These are phyloP conservation scores for Astrephomene gubernaculifera DNA, from an alignment of 139 green algal species.

Conservation along the genomic window DNA sequence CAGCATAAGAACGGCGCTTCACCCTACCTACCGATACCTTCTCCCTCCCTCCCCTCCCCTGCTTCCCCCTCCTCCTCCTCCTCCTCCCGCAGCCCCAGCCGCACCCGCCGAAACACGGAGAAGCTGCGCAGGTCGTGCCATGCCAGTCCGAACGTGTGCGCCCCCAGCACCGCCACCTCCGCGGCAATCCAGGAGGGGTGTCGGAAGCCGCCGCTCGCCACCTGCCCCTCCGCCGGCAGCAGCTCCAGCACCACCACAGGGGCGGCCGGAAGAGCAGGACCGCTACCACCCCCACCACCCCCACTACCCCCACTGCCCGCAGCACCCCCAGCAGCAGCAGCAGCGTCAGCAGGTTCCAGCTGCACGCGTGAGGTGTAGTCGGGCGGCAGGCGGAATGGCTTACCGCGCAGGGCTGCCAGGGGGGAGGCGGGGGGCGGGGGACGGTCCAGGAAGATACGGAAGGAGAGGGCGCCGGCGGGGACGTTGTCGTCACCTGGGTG, in stretches of 20 bases:
- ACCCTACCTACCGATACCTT: too few relatives aligned
- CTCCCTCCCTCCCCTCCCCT: too few relatives aligned
- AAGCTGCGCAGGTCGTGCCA: conserved; percentile 27
- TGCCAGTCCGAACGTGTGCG: neutral
- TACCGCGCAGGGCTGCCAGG: neutral
- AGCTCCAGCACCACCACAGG: neutral
- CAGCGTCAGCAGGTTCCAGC: neutral
- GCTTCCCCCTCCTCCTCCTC: too few relatives aligned
- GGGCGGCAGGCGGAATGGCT: conserved; percentile 16
- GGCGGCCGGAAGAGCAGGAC: too few relatives aligned
- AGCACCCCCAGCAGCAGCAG: neutral
- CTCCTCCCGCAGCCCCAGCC: too few relatives aligned
- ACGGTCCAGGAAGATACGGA: neutral
- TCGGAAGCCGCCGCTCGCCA: neutral
- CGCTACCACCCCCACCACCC: too few relatives aligned
- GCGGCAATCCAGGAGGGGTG: conserved; percentile 11
- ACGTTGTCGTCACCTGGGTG: conserved; percentile 25
- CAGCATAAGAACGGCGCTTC: too few relatives aligned
- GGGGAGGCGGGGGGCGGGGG: neutral
- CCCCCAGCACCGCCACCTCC: conserved; percentile 9
- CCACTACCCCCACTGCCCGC: neutral
- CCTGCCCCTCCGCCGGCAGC: neutral
- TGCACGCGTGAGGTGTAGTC: conserved; percentile 13
- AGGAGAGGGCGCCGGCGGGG: neutral
- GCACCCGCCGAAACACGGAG: conserved; percentile 1